Base-by-base conservation (phyloP, 148 eudicot species). In the Pouteria glomerata region DNA sequence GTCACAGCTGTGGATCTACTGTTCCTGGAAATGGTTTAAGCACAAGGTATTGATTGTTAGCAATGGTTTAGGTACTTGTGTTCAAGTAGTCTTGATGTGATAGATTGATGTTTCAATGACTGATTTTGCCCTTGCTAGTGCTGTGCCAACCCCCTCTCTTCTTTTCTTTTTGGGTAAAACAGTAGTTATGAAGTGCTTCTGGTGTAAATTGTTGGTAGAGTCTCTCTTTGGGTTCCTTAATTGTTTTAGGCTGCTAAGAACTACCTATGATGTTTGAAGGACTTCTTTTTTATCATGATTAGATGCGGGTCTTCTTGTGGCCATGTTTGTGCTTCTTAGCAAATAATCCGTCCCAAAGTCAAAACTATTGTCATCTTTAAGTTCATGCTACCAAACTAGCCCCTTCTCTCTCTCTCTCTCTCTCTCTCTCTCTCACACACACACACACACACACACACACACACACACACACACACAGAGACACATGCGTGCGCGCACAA, bases 1-100 rank as follows among this genome's bases (percentile, higher is more conserved):
- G 98, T 77, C 99, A 95, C 78, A 91, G 99, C 80, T 95, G 99
- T 71, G 89, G 78, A 50, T 91, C 99, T 64, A 79, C 80, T 70
- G 97, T 95, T 24, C 97, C 99, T 57, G 99, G 99, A 76, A 95
- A 92, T 62, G 99, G 99, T 74, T 73, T 83, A 64, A 95, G 99
- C 68, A 79, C 87, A 59, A 91, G 99, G 98, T 94, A 82, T 66
- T 57, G 2, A 45, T 48, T 66, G 24, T 44, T 14, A 63, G 35
- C 48, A 2, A 13, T n/a, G n/a, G 33, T 55, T 69, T 37, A 68
- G 31, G 21, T 26, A 8, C 18, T 15, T 69, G 23, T 8, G 55
- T 33, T 57, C 18, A 13, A 34, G 6, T 69, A 2, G 12, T 69
- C 35, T 24, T 37, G 23, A 69, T 13, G 13, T 56, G 55, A 57